A percentile compares a stretch with the other conserved stretches of the same genome.
Evolutionary conservation across 1,139 yeast species (phyloP).

Genomic region (Yamadazyma taylorii): DNA sequence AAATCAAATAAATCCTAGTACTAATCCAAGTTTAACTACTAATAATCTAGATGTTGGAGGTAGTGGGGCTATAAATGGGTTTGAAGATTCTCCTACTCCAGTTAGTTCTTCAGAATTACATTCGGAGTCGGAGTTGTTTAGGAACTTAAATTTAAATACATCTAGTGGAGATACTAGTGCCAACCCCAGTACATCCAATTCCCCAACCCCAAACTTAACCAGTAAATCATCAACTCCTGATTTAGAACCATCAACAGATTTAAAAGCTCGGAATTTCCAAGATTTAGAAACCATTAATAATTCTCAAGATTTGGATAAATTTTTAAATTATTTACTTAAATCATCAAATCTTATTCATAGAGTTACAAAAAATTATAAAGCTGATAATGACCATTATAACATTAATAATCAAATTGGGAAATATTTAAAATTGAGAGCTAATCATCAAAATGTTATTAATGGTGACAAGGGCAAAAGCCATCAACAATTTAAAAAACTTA

Average conservation of each 20-base stretch:
- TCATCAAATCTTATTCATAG: slow-evolving; percentile 42
- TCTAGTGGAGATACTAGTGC: no score
- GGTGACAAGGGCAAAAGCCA: no score
- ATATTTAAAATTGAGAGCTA: slow-evolving; percentile 24
- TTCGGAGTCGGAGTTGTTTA: slow-evolving; percentile 1
- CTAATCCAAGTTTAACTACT: neutral
- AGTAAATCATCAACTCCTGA: slow-evolving; percentile 4
- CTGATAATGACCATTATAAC: slow-evolving; percentile 11
- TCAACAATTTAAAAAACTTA: slow-evolving; percentile 1
- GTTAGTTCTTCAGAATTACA: neutral
- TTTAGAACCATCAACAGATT: neutral
- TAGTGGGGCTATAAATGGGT: slow-evolving; percentile 8
- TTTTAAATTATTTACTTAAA: slow-evolving; percentile 40
- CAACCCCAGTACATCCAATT: no score
- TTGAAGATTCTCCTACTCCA: no score
- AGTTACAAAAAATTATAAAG: slow-evolving; percentile 34
- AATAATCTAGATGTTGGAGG: neutral
- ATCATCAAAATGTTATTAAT: slow-evolving; percentile 4
- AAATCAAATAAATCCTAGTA: slow-evolving; percentile 17
- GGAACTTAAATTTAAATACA: slow-evolving; percentile 2
- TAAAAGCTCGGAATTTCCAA: slow-evolving; percentile 21
- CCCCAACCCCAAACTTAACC: neutral
- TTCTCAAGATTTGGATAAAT: slow-evolving; percentile 43
- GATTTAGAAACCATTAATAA: slow-evolving; percentile 42
- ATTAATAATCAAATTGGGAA: slow-evolving; percentile 38